Percentiles rank a stretch among this genome's conserved stretches.
These are phyloP conservation scores for Kurtzmaniella fragi DNA, from an alignment of 805 yeast genomes.

Conservation along the genomic window DNA sequence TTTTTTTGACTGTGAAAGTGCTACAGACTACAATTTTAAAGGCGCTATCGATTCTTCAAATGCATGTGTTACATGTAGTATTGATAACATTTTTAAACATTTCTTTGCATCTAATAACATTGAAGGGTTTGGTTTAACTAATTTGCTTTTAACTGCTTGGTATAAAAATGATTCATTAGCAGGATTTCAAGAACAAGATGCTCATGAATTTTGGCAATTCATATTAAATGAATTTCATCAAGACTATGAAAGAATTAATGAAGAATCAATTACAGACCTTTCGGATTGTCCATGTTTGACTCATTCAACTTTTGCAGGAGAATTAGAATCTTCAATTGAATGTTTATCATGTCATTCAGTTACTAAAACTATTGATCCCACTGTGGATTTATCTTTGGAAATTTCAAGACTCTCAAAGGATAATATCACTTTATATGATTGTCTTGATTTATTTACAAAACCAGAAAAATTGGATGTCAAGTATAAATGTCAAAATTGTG, in stretches of 20 bases:
- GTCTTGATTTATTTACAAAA: conserved; percentile 72
- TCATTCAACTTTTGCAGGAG: conserved; percentile 81
- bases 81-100: conserved; percentile 72
- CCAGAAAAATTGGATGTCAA: conserved; percentile 71
- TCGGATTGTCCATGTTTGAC: conserved; percentile 66
- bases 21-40: conserved; percentile 16
- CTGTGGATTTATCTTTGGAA: conserved; percentile 84
- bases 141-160: conserved; percentile 83
- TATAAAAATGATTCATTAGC: conserved; percentile 78
- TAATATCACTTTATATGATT: conserved; percentile 46
- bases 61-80: conserved; percentile 78
- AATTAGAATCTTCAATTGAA: conserved; percentile 69
- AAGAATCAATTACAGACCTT: background rate
- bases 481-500: conserved; percentile 68
- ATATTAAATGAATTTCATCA: conserved; percentile 76
- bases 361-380: conserved; percentile 78
- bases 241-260: conserved; percentile 17
- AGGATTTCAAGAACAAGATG: conserved; percentile 97
- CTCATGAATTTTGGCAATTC: conserved; percentile 97
- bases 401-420: conserved; percentile 33
- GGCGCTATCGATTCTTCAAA: conserved; percentile 21
- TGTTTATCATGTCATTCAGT: conserved; percentile 65
- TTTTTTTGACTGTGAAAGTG: conserved; percentile 42
- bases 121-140: conserved; percentile 77
- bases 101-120: conserved; percentile 61